Evolutionary conservation across 2,329 filamentous ascomycete genomes (phyloP).

Genomic region (Pseudogymnoascus sp.): DNA sequence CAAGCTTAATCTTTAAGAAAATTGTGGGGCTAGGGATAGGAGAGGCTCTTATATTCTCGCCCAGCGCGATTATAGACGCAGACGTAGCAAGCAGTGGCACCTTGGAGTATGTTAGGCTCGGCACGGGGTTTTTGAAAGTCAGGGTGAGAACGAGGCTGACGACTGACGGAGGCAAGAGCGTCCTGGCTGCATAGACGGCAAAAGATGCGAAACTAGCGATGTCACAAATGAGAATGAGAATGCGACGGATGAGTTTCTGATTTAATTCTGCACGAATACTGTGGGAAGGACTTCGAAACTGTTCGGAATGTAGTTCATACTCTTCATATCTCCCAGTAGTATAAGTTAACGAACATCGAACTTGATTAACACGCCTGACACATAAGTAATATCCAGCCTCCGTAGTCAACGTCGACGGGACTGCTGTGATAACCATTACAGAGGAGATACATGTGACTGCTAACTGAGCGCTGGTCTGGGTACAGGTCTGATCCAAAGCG

Average conservation of each 20-base stretch:
- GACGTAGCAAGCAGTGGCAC: conserved; percentile 9
- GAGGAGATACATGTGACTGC: too few species aligned
- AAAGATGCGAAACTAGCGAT: neutral
- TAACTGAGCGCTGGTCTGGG: too few species aligned
- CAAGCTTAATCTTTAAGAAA: conserved; percentile 31
- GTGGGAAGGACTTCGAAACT: neutral
- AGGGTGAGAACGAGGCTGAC: conserved; percentile 34
- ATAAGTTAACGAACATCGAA: neutral
- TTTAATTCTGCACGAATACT: too few species aligned
- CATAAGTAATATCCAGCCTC: too few species aligned
- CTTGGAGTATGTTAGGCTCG: conserved; percentile 18
- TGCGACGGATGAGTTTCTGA: too few species aligned
- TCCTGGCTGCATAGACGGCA: conserved; percentile 23
- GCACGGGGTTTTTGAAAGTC: conserved; percentile 30
- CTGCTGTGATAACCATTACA: too few species aligned
- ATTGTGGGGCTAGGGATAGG: conserved; percentile 42
- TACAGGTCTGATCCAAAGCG: neutral
- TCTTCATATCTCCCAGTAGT: neutral
- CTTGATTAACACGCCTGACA: neutral
- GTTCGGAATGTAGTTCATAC: neutral
- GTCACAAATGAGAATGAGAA: neutral
- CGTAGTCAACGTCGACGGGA: neutral
- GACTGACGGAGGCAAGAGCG: conserved; percentile 36
- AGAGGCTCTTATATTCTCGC: conserved; percentile 41
- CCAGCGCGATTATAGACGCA: conserved; percentile 34